Percentiles rank a stretch among this genome's conserved stretches.
Conservation (phyloP, 1,139 yeast genomes). For the Lizanozyma gosingica region DNA sequence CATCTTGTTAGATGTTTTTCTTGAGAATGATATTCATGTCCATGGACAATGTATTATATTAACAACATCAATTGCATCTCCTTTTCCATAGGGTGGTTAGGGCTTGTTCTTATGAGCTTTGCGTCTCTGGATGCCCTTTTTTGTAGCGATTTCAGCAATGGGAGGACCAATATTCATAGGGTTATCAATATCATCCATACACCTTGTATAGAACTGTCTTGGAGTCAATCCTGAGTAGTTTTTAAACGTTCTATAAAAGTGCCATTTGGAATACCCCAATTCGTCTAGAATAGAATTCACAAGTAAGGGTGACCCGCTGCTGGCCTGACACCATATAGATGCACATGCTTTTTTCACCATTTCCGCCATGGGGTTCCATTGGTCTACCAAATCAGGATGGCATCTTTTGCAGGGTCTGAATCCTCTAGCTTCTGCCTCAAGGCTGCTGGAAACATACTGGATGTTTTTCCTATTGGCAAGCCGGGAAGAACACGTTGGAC, state of each 20-base stretch:
- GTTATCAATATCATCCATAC: conserved; percentile 1
- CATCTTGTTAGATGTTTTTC: no score
- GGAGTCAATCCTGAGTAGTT: conserved; percentile 15
- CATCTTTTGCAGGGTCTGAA: conserved; percentile 14
- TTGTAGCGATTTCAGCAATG: not conserved
- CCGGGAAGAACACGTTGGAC: conserved; percentile 12
- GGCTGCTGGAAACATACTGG: conserved; percentile 8
- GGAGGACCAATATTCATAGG: not conserved
- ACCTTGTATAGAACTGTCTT: conserved; percentile 10
- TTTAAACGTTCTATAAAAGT: conserved; percentile 16
- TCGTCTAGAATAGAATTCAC: conserved; percentile 5
- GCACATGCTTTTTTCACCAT: conserved; percentile 8
- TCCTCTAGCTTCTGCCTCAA: conserved; percentile 10
- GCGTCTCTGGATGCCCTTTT: not conserved
- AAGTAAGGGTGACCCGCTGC: not conserved
- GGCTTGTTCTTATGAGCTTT: not conserved
- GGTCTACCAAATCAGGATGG: conserved; percentile 9
- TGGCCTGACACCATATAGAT: conserved; percentile 2
- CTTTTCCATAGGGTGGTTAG: no score
- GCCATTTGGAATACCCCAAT: conserved; percentile 17
- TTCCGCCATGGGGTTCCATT: conserved; percentile 9
- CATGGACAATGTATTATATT: no score
- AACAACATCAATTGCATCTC: no score
- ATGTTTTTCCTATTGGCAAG: conserved; percentile 10
- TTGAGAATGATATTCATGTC: no score